phyloP scores from a whole-genome alignment of 257 asterid genomes.

The Nicotiana sylvestris region DNA sequence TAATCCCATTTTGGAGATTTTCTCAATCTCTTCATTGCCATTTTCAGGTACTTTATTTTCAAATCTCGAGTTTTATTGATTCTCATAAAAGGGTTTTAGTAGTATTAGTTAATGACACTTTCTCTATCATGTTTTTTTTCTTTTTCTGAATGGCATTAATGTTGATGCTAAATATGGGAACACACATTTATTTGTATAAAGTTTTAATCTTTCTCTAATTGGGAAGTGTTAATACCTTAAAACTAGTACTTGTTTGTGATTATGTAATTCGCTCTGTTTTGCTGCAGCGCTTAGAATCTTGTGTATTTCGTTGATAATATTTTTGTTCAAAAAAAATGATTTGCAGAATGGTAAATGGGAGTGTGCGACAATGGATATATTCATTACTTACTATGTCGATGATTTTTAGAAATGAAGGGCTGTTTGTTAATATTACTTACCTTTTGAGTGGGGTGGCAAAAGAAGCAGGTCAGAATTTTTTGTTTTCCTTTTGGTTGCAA shows the following conservation, averaged over 20 bases:
- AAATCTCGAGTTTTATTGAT: not conserved
- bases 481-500: not conserved
- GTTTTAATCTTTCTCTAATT: not conserved
- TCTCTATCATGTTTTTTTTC: not conserved
- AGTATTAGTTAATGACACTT: not conserved
- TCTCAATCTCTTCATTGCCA: conserved; percentile 14
- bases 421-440: conserved; percentile 41
- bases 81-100: not conserved
- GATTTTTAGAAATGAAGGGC: conserved; percentile 22
- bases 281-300: not conserved
- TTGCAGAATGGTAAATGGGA: conserved; percentile 36
- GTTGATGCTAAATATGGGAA: not conserved
- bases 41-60: not conserved
- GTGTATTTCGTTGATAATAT: not conserved
- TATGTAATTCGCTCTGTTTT: not conserved
- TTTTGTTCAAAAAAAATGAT: not conserved
- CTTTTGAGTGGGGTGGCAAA: conserved; percentile 49
- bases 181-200: not conserved
- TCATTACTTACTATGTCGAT: conserved; percentile 20
- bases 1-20: conserved; percentile 4
- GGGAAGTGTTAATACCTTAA: not conserved
- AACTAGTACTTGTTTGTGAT: not conserved
- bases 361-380: conserved; percentile 26
- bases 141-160: not conserved
- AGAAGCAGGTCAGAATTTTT: conserved; percentile 57